Evolutionary conservation across 768 basidiomycete genomes (phyloP).

Genomic region (Auriscalpium orientale): DNA sequence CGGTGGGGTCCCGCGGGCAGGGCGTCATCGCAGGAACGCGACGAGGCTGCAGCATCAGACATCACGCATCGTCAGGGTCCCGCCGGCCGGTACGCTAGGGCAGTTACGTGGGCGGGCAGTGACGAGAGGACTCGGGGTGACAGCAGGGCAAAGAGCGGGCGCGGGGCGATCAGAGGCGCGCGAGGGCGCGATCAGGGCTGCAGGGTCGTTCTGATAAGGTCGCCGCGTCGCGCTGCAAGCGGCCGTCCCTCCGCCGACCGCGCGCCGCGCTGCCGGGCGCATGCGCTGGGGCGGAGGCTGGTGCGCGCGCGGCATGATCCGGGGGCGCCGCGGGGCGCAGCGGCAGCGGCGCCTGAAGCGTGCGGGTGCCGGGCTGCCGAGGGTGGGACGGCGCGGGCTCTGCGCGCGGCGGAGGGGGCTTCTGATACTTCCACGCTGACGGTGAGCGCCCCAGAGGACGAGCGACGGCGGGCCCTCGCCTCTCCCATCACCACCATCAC

Average conservation of each 20-base stretch:
- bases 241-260: neutral
- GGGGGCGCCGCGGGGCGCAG: neutral
- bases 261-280: neutral
- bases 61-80: too few relatives aligned
- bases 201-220: neutral
- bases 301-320: neutral
- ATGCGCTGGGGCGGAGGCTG: neutral
- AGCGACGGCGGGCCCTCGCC: conserved; percentile 12
- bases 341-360: neutral
- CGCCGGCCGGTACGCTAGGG: too few relatives aligned
- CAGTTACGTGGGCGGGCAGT: too few relatives aligned
- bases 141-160: too few relatives aligned
- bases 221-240: neutral
- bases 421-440: conserved; percentile 14
- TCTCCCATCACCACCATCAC: conserved; percentile 10
- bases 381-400: neutral
- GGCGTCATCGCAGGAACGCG: neutral
- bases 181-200: neutral
- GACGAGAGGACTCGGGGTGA: too few relatives aligned
- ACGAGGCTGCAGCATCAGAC: neutral
- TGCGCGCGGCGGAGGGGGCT: neutral
- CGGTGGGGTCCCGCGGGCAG: neutral
- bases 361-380: neutral
- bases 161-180: neutral
- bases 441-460: conserved; percentile 11